Percentiles rank a stretch among this genome's conserved stretches.
Conservation (phyloP, 768 basidiomycete genomes). For the Boletus eberwhitei region DNA sequence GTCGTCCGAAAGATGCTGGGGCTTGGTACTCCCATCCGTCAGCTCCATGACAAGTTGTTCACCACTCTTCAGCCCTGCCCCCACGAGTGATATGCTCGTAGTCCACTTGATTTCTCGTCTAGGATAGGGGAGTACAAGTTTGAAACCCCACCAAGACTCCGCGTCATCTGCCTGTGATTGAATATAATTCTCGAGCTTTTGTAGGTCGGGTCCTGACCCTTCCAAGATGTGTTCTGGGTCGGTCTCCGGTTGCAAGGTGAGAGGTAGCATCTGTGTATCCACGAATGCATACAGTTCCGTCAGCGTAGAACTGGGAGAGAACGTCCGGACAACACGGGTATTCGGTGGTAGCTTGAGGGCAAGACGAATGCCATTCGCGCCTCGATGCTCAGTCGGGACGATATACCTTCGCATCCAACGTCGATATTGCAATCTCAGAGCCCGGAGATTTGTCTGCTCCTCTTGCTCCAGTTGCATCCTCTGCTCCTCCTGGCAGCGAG, state of each 20-base stretch:
- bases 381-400: conserved; percentile 31
- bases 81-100: conserved; percentile 36
- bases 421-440: conserved; percentile 51
- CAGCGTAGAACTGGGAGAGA: conserved; percentile 47
- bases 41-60: conserved; percentile 68
- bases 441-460: conserved; percentile 35
- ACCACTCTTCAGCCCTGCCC: conserved; percentile 48
- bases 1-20: conserved; percentile 42
- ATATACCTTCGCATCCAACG: conserved; percentile 54
- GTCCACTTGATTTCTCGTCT: conserved; percentile 57
- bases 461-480: conserved; percentile 37
- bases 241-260: conserved; percentile 32
- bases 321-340: conserved; percentile 55
- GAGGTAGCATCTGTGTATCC: conserved; percentile 56
- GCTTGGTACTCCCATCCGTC: conserved; percentile 13
- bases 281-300: conserved; percentile 71
- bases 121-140: conserved; percentile 67
- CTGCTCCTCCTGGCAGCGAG: conserved; percentile 31
- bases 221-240: conserved; percentile 45
- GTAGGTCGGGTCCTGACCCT: conserved; percentile 31
- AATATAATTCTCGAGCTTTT: conserved; percentile 36
- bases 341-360: conserved; percentile 57
- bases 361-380: conserved; percentile 37
- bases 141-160: conserved; percentile 71
- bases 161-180: conserved; percentile 25